These are phyloP conservation scores for Alternaria conjuncta DNA, from an alignment of 2,329 filamentous ascomycete genomes.

Conservation along the genomic window DNA sequence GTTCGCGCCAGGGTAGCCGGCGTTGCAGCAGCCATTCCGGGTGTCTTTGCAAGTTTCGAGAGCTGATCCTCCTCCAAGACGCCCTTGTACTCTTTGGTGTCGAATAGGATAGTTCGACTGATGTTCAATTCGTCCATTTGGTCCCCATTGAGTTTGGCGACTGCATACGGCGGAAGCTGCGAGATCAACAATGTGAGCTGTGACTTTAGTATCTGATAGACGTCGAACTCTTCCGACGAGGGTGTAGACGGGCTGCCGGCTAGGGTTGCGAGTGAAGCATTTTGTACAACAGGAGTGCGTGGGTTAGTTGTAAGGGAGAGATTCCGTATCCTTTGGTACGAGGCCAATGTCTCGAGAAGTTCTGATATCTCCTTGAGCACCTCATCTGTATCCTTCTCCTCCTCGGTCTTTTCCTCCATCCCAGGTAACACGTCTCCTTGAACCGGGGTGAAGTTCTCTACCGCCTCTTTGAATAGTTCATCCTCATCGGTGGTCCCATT, in stretches of 20 bases:
- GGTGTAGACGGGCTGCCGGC: conserved; percentile 69
- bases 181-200: conserved; percentile 77
- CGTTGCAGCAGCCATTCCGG: conserved; percentile 38
- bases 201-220: conserved; percentile 76
- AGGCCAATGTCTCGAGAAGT: conserved; percentile 76
- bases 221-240: conserved; percentile 62
- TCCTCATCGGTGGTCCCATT: conserved; percentile 48
- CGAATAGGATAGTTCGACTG: conserved; percentile 77
- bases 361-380: conserved; percentile 76
- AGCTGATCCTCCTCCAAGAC: conserved; percentile 83
- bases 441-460: conserved; percentile 46
- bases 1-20: conserved; percentile 37
- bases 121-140: conserved; percentile 83
- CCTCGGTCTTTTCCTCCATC: conserved; percentile 47
- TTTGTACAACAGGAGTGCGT: conserved; percentile 70
- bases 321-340: conserved; percentile 80
- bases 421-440: conserved; percentile 31
- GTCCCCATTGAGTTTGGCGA: conserved; percentile 85
- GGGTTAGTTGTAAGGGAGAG: conserved; percentile 70
- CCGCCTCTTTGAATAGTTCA: conserved; percentile 46
- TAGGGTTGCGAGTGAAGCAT: conserved; percentile 63
- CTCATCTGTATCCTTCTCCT: conserved; percentile 70
- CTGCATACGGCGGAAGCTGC: conserved; percentile 80
- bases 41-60: conserved; percentile 52
- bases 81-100: conserved; percentile 75